Evolutionary conservation across 2,329 filamentous ascomycete genomes (phyloP), one percentile per base, ranked within the genome.

Genomic region (Penicillium sumatraense): DNA sequence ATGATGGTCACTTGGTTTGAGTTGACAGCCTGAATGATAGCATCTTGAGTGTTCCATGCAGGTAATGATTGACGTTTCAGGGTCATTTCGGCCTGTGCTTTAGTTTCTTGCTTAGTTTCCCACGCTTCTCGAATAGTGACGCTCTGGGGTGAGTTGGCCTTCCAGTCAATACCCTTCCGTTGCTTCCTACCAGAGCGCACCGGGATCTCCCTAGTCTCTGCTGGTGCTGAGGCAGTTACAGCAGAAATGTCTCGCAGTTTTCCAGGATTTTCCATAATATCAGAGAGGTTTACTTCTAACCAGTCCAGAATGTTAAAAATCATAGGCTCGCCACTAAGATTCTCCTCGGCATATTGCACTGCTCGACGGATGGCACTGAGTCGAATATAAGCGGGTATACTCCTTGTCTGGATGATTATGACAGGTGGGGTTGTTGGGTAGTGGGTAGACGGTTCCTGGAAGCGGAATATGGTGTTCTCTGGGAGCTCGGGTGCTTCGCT

Each of bases 1-100:
- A 99, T 95, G 67, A 99, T 97, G 1, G 91, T 96, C 48, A 99
- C 92, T 72, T 97, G 89, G 67, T 93, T 86, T 4, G 82, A 78
- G 38, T 83, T 83, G 46, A 99, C 90, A 0, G 90, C 89, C 18
- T 83, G 73, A 9, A 98, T 85, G 26, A 99, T 90, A 1, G 83
- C 80, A 18, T 93, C 87, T 64, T 86, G 87, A 65, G 95, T 86
- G 56, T 85, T 84, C 95, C 95, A 99, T 2, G 95, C 95, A 2
- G 95, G 95, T 2, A 99, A 78, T 44, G 82, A 84, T 70, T 89
- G 83, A 40, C 95, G 83, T 65, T 86, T 86, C 16, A 80, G 76
- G 57, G 92, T 78, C 89, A 96, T 96, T 47, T 86, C 86, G 66
- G 89, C 84, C 70, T 92, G 86, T 1, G 84, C 83, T 0, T 86